Base-by-base conservation (phyloP, 805 yeast species). In the Yarrowia hollandica region DNA sequence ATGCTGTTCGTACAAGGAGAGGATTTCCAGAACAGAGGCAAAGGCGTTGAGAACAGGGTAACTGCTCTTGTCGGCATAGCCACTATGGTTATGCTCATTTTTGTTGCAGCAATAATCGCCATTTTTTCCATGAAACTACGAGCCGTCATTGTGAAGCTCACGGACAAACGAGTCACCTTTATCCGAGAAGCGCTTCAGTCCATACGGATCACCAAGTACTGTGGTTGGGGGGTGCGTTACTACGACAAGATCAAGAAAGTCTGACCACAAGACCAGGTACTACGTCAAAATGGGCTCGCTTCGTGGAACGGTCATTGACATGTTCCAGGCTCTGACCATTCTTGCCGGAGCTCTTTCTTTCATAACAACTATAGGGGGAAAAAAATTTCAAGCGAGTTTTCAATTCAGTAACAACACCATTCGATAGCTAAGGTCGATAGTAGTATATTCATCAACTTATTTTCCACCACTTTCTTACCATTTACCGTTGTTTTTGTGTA, bases 101-200 rank as follows among this genome's bases (percentile, higher is more conserved):
- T 98, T 2, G 63, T 88, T 41, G 90, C 86, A 72, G 87, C 85
- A 74, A 77, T 78, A 65, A 66, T 89, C 50, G 83, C 95, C 30
- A 74, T 72, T 46, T 74, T 76, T 66, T 72, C 88, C 39, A 92
- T 90, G 62, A 68, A 71, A 9, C 76, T 80, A 59, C 97, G 92
- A 72, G 83, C 86, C 69, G 75, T 76, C 52, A 82, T 86, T 78
- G 79, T 94, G 74, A 81, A 79, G 12, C 77, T 87, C 23, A 91
- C 98, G n/a, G 99, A 94, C 72, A 82, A 83, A 71, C 84, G 99
- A 73, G 88, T 92, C 60, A 96, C 90, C 69, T 90, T 88, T 71
- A 80, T 94, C 67, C 94, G 91, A 71, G 99, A 94, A 74, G 82
- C 96, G 5, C 83, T 92, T 67, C 96, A 87, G 73, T 85, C 92